Conservation (phyloP, 208 protist species). For the Balamuthia mandrillaris region DNA sequence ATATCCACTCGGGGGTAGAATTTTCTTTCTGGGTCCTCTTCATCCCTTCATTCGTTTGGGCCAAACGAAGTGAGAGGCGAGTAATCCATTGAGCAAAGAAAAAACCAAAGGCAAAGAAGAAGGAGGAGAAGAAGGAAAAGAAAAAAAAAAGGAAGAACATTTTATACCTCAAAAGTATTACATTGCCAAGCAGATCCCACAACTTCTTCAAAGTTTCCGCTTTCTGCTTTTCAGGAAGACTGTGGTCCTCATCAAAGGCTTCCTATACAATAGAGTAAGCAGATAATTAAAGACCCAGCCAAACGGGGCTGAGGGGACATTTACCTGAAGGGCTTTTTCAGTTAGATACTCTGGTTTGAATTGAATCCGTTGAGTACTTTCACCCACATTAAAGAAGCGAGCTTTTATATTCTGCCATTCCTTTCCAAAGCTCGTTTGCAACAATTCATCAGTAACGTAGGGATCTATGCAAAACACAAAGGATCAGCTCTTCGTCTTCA, state of each 20-base stretch:
- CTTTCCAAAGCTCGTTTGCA: conserved; percentile 45
- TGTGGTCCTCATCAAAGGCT: neutral
- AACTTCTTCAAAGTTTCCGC: conserved; percentile 4
- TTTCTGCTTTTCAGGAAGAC: neutral
- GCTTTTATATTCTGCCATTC: conserved; percentile 19
- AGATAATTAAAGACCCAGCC: neutral
- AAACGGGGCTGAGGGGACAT: neutral
- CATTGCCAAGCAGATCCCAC: conserved; percentile 44
- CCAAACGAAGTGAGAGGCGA: neutral
- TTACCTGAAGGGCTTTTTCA: conserved; percentile 28
- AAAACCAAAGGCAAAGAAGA: neutral
- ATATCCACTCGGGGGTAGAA: conserved; percentile 66
- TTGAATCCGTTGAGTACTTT: neutral
- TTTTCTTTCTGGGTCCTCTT: conserved; percentile 38
- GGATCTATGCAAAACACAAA: conserved; percentile 46
- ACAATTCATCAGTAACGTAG: conserved; percentile 56
- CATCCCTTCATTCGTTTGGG: neutral
- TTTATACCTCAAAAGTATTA: conserved; percentile 46
- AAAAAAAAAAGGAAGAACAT: neutral
- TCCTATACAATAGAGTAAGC: neutral
- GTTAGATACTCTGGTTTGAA: conserved; percentile 56
- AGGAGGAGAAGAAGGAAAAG: neutral
- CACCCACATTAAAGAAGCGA: conserved; percentile 42
- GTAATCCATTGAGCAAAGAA: neutral
- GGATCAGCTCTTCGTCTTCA: no score